Evolutionary conservation across 2,329 filamentous ascomycete species (phyloP).

Genomic region (Aureobasidium sp.): DNA sequence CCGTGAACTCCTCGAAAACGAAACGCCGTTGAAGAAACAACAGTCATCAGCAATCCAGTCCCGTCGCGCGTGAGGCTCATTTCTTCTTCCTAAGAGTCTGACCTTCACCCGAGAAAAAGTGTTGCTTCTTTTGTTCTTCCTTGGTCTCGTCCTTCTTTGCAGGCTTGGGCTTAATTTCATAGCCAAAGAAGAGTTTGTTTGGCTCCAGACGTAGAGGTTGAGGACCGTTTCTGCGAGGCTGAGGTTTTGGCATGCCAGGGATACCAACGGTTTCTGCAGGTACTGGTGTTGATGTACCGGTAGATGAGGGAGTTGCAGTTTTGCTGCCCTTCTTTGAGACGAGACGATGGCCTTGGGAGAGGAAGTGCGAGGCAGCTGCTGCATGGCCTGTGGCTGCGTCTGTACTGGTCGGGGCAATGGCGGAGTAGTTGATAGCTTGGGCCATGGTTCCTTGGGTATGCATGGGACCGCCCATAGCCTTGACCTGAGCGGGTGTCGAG

Average conservation of each 20-base stretch:
- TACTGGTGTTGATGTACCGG: slow-evolving; percentile 29
- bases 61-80: slow-evolving; percentile 11
- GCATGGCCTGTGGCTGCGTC: slow-evolving; percentile 55
- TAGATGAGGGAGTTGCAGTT: slow-evolving; percentile 48
- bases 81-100: slow-evolving; percentile 78
- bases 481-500: slow-evolving; percentile 65
- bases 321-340: slow-evolving; percentile 76
- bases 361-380: slow-evolving; percentile 67
- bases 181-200: slow-evolving; percentile 95
- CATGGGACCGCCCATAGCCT: slow-evolving; percentile 62
- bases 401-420: slow-evolving; percentile 72
- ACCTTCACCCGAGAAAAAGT: slow-evolving; percentile 56
- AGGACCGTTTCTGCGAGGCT: slow-evolving; percentile 61
- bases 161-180: slow-evolving; percentile 82
- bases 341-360: slow-evolving; percentile 72
- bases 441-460: slow-evolving; percentile 92
- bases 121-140: slow-evolving; percentile 54
- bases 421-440: slow-evolving; percentile 90
- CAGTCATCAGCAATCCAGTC: neutral
- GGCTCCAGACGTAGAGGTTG: slow-evolving; percentile 76
- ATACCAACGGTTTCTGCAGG: slow-evolving; percentile 54
- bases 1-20: neutral
- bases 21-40: neutral
- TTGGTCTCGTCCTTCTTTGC: slow-evolving; percentile 63
- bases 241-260: slow-evolving; percentile 28